Evolutionary conservation across 176 grass and related monocot species (phyloP).

Genomic region (Thinopyrum elongatum): DNA sequence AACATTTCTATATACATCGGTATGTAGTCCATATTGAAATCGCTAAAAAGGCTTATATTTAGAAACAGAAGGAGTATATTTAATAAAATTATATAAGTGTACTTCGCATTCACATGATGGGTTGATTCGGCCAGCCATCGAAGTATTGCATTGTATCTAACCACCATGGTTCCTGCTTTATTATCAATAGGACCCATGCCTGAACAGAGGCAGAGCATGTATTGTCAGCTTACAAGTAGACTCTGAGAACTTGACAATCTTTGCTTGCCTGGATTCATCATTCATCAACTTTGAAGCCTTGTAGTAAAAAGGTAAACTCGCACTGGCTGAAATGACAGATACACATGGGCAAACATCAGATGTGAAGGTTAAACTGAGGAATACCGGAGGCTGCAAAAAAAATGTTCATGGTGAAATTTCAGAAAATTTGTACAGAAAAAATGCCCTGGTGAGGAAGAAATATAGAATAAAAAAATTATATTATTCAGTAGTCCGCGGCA

Average conservation of each 20-base stretch:
- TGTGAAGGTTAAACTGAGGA: not conserved
- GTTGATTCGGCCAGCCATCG: slow-evolving; percentile 44
- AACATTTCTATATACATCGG: no score
- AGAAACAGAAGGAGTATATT: no score
- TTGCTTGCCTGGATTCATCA: slow-evolving; percentile 55
- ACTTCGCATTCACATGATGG: no score
- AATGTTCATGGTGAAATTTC: no score
- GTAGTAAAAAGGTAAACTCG: slow-evolving; percentile 51
- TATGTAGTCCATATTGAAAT: no score
- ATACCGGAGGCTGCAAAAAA: no score
- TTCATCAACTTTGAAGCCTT: slow-evolving; percentile 55
- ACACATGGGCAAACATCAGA: slow-evolving; percentile 11
- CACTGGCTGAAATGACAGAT: slow-evolving; percentile 61
- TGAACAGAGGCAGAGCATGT: slow-evolving; percentile 78
- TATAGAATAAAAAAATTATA: no score
- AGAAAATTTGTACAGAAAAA: no score
- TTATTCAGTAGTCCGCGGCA: no score
- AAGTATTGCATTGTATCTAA: slow-evolving; percentile 83
- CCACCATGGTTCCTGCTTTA: slow-evolving; percentile 81
- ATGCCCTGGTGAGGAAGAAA: no score
- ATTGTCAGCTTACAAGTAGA: slow-evolving; percentile 93
- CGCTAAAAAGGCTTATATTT: no score
- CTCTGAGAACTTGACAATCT: slow-evolving; percentile 87
- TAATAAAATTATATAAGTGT: no score
- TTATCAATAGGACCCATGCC: slow-evolving; percentile 77